Conservation (phyloP, 1,284 basidiomycete genomes). For the Pisolithus thermaeus region DNA sequence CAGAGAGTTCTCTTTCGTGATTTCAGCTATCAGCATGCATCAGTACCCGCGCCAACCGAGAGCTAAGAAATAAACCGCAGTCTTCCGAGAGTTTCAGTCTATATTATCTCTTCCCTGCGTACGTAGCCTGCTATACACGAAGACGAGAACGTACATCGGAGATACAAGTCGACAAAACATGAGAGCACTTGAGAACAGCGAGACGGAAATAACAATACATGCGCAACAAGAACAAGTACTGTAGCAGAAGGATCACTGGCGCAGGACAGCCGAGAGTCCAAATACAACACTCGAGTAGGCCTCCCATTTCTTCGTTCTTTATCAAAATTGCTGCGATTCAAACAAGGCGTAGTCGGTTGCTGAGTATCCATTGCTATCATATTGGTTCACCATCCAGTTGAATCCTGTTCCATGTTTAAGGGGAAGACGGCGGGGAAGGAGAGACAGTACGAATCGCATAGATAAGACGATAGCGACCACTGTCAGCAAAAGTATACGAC, state of each 20-base stretch:
- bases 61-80: too few relatives aligned
- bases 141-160: too few relatives aligned
- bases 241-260: not conserved
- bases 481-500: conserved; percentile 1
- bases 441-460: not conserved
- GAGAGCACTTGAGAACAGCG: too few relatives aligned
- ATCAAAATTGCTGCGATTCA: conserved; percentile 15
- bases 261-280: not conserved
- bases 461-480: not conserved
- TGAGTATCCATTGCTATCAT: conserved; percentile 19
- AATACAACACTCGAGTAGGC: not conserved
- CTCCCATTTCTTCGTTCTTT: not conserved
- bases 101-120: too few relatives aligned
- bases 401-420: conserved; percentile 25
- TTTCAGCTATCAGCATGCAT: too few relatives aligned
- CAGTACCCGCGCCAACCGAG: too few relatives aligned
- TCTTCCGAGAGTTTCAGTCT: too few relatives aligned
- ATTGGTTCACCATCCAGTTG: conserved; percentile 35
- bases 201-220: too few relatives aligned
- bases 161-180: too few relatives aligned
- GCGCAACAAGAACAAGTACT: not conserved
- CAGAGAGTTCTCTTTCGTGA: too few relatives aligned
- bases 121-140: too few relatives aligned
- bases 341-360: conserved; percentile 27
- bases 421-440: too few relatives aligned